Evolutionary conservation across 2,329 filamentous ascomycete genomes (phyloP).

Genomic region (Cladosporium sp.): DNA sequence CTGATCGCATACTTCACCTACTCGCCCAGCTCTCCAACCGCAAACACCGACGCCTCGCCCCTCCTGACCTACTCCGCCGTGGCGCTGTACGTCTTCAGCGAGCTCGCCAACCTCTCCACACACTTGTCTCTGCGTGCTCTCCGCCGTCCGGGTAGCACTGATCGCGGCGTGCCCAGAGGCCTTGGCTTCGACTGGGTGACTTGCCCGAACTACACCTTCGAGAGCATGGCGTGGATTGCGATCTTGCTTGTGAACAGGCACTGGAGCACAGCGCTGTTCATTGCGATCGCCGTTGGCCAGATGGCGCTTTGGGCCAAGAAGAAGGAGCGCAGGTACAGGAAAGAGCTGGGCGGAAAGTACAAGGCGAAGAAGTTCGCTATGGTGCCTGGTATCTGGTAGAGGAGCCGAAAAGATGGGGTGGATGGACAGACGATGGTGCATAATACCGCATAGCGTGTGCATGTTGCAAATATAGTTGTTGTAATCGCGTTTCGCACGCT

Average conservation of each 20-base stretch:
- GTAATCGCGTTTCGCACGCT: background rate
- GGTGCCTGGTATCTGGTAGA: conserved; percentile 72
- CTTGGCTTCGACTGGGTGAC: conserved; percentile 86
- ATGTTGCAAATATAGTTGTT: background rate
- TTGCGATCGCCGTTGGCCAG: conserved; percentile 69
- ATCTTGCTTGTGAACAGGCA: conserved; percentile 78
- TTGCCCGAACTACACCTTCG: conserved; percentile 97
- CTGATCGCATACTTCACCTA: conserved; percentile 86
- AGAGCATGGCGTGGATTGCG: conserved; percentile 82
- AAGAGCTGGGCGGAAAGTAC: conserved; percentile 90
- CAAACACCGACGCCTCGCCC: conserved; percentile 50
- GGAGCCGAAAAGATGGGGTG: background rate
- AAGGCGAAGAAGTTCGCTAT: conserved; percentile 89
- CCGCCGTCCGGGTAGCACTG: conserved; percentile 75
- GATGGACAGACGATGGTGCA: background rate
- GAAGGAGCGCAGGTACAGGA: conserved; percentile 88
- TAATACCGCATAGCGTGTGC: background rate
- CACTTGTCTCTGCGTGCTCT: conserved; percentile 79
- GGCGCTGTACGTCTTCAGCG: conserved; percentile 72
- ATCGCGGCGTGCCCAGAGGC: conserved; percentile 83
- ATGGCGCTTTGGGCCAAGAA: conserved; percentile 88
- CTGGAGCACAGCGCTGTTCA: conserved; percentile 76
- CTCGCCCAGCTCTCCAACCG: conserved; percentile 69
- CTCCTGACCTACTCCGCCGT: conserved; percentile 67
- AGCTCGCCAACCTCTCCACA: conserved; percentile 76